Conservation (phyloP, 2,329 filamentous ascomycete species). For the Fusarium hostae region DNA sequence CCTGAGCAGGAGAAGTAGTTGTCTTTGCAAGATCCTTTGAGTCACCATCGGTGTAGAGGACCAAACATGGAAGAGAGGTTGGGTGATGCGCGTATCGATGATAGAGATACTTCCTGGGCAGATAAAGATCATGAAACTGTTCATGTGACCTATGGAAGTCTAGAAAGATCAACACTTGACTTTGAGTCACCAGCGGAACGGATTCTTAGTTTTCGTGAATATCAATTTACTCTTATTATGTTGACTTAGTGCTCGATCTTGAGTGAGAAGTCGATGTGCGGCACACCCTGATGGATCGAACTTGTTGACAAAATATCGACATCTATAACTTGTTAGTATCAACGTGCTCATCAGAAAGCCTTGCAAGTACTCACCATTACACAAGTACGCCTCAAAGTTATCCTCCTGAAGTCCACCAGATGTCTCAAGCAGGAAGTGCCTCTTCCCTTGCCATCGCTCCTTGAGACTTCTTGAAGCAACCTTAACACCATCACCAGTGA, state of each 20-base stretch:
- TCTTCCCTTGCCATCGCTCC: conserved; percentile 79
- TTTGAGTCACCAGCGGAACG: background rate
- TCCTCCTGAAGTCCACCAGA: conserved; percentile 88
- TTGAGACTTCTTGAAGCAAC: conserved; percentile 80
- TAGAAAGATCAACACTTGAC: background rate
- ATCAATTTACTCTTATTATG: conserved; percentile 20
- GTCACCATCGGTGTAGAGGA: conserved; percentile 48
- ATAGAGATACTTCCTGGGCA: conserved; percentile 1
- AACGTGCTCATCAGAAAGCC: background rate
- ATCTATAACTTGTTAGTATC: conserved; percentile 62
- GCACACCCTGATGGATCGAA: conserved; percentile 94
- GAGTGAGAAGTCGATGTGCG: conserved; percentile 94
- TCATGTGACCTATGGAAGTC: background rate
- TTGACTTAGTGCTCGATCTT: conserved; percentile 72
- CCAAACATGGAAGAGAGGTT: conserved; percentile 32
- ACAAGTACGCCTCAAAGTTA: conserved; percentile 86
- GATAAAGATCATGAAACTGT: background rate
- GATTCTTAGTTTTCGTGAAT: background rate
- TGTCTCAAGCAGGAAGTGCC: conserved; percentile 86
- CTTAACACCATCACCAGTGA: conserved; percentile 81
- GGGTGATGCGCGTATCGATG: conserved; percentile 34
- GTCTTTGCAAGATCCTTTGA: conserved; percentile 46
- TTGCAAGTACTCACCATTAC: conserved; percentile 65
- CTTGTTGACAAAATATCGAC: conserved; percentile 97
- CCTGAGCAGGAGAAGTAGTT: conserved; percentile 6